Evolutionary conservation across 257 asterid genomes (phyloP), one percentile per base, ranked within the genome.

Genomic region (Coffea eugenioides): DNA sequence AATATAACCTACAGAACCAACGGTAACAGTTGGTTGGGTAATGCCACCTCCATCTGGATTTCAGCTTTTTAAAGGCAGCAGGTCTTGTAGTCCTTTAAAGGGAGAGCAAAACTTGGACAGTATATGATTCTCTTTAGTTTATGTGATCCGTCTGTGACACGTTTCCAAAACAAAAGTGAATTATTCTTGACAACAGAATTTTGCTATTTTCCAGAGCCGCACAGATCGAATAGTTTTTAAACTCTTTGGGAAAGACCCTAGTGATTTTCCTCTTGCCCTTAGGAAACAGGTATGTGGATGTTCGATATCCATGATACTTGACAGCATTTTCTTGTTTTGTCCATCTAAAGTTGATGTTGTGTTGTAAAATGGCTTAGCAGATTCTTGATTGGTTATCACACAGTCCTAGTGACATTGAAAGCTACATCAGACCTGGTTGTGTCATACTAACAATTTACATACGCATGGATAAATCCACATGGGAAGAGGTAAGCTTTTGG

Each of bases 391-490:
- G 99, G 99, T 90, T 95, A 74, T 90, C 97, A 20, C 87, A 85
- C 87, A 92, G 97, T 83, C 99, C 99, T 49, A 92, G 95, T 31
- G 99, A 95, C 69, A 91, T 95, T 65, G 99, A 95, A 83, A 92
- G 99, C 92, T 90, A 93, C 86, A 95, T 93, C 83, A 85, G 94
- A 76, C 99, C 99, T 83, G 99, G 99, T 83, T 95, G 98, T 82
- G 82, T 95, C 85, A 83, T 93, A 80, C 84, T 95, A 79, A 93
- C 98, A 18, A 87, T 95, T 84, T 95, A 95, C 81, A 54, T 90
- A 68, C 89, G 94, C 18, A 95, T 95, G 98, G 97, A 92, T 77
- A 82, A 87, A 75, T 83, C 92, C 73, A 79, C 77, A 64, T 95
- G 99, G 99, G 97, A 91, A 72, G 91, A 89, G 91, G 99, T 95